These are phyloP conservation scores for Penicillium vulpinum DNA, from an alignment of 2,329 filamentous ascomycete species.

Conservation along the genomic window DNA sequence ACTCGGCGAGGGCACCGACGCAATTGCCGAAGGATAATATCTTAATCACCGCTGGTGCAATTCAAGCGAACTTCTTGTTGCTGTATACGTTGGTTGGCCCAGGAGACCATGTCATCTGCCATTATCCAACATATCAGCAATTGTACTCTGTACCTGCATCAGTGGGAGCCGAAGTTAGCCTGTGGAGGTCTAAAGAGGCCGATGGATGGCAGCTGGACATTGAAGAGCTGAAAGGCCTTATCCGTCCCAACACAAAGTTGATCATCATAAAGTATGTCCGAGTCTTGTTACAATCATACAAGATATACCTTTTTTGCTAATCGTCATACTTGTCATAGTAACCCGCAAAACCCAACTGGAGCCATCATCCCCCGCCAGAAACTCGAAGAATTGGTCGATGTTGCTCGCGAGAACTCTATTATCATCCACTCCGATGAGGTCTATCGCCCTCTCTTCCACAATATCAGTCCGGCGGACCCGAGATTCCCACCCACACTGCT, in stretches of 20 bases:
- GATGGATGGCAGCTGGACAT: conserved; percentile 68
- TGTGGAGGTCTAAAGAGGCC: conserved; percentile 69
- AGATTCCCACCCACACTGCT: conserved; percentile 67
- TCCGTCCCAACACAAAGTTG: conserved; percentile 55
- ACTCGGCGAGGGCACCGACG: conserved; percentile 56
- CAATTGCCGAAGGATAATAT: conserved; percentile 62
- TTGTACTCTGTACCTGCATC: conserved; percentile 73
- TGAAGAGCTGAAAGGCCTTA: conserved; percentile 63
- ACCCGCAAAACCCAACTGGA: conserved; percentile 71
- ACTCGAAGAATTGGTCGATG: conserved; percentile 61
- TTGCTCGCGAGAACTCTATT: conserved; percentile 64
- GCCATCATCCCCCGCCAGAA: conserved; percentile 63
- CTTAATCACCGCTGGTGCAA: conserved; percentile 77
- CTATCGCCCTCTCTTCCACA: conserved; percentile 80
- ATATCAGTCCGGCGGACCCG: conserved; percentile 54
- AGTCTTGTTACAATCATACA: background rate
- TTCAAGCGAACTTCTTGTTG: conserved; percentile 74
- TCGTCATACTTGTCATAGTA: conserved; percentile 47
- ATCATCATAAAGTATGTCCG: conserved; percentile 58
- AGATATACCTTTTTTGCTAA: background rate
- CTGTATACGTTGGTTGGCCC: conserved; percentile 72
- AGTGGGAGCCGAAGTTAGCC: conserved; percentile 71
- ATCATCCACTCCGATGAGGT: conserved; percentile 76
- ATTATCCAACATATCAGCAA: conserved; percentile 85
- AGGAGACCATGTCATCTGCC: conserved; percentile 80